These are phyloP conservation scores for Herpetomonas tarakana DNA, from an alignment of 208 protist species.

Conservation along the genomic window DNA sequence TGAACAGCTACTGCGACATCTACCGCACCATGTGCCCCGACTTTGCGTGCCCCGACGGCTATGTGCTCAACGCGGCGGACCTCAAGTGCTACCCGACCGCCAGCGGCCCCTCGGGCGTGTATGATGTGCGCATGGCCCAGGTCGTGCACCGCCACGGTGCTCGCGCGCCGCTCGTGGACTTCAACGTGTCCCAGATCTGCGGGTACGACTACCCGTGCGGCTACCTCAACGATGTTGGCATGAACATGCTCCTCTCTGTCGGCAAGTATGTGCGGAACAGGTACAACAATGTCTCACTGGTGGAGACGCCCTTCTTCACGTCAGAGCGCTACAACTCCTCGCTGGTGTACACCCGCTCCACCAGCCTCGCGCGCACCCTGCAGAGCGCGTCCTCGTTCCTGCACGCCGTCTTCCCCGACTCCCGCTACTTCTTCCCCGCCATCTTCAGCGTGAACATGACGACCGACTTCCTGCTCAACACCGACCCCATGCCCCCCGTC, in stretches of 20 bases:
- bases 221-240: constrained; percentile 33
- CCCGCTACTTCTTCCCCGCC: constrained; percentile 34
- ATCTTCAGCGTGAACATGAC: constrained; percentile 33
- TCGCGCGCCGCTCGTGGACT: constrained; percentile 16
- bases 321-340: constrained; percentile 36
- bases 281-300: constrained; percentile 37
- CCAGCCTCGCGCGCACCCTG: constrained; percentile 43
- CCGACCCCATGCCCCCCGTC: constrained; percentile 27
- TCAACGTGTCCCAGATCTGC: constrained; percentile 32
- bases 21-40: constrained; percentile 29
- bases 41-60: constrained; percentile 18
- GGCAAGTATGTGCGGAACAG: constrained; percentile 30
- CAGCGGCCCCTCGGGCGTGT: constrained; percentile 5
- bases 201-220: constrained; percentile 33
- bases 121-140: constrained; percentile 37
- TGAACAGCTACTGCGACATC: constrained; percentile 15
- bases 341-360: constrained; percentile 54
- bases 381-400: constrained; percentile 56
- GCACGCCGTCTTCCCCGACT: constrained; percentile 39
- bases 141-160: constrained; percentile 48
- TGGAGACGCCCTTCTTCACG: constrained; percentile 35
- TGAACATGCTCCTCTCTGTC: constrained; percentile 31
- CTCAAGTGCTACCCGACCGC: constrained; percentile 20
- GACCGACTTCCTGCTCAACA: constrained; percentile 42
- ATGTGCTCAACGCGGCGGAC: constrained; percentile 13